Evolutionary conservation across 306 rosid species (phyloP), one percentile per base, ranked within the genome.

Genomic region (Pyrus pyrifolia): DNA sequence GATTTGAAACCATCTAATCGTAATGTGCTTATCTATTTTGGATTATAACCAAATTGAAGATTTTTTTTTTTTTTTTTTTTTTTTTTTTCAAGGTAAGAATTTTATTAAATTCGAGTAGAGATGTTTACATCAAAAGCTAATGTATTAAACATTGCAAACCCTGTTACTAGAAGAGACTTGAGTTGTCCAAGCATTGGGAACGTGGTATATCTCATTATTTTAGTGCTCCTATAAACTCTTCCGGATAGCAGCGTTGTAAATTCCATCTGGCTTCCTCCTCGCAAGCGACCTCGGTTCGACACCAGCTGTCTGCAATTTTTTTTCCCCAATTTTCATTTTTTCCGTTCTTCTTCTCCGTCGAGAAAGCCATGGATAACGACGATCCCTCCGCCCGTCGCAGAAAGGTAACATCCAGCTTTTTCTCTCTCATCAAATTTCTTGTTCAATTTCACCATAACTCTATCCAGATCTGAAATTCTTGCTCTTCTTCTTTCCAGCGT

Each of bases 291-390:
- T 53, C 0, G 5, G 90, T 78, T 88, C 90, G 92, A 86, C 14
- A 0, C 86, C 2, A 23, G 19, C 2, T 18, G 0, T 21, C 0
- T 1, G 0, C 14, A 9, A 0, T 22, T 6, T 7, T 2, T 0
- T 40, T 53, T 38, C 1, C 7, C 5, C 13, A 2, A 11, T 64
- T 70, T 64, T 70, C 66, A 74, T 62, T 76, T 17, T 4, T 1
- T 35, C 40, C 29, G 1, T 64, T 14, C 19, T 18, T 2, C 72
- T 15, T 76, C 62, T 15, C 78, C 79, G 8, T 58, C 75, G 63
- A 65, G 68, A 33, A 35, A 3, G 10, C 69, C 84, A 89, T 87
- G 92, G 89, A 86, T 57, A 73, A 53, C 76, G 70, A 62, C 60
- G 68, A 57, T 46, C 23, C 79, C 3, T 64, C 80, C 72, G 15